These are phyloP conservation scores for Trichoderma arundinaceum DNA, from an alignment of 2,329 filamentous ascomycete genomes.

Conservation along the genomic window DNA sequence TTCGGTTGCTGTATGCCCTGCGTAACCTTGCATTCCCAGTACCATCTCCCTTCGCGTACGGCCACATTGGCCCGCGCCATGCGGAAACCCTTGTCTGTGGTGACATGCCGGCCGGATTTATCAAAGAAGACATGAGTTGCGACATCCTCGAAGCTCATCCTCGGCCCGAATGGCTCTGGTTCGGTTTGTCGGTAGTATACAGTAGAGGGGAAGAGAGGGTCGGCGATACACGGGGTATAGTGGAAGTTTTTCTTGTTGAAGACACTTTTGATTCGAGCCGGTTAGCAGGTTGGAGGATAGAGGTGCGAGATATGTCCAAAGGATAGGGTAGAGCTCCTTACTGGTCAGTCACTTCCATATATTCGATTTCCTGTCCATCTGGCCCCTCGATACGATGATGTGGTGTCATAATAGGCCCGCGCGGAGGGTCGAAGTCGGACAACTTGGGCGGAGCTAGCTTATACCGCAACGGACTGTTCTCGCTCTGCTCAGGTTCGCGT, in stretches of 20 bases:
- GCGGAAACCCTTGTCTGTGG: constrained; percentile 90
- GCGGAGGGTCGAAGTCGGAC: constrained; percentile 65
- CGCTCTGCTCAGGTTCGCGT: constrained; percentile 49
- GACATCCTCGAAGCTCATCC: constrained; percentile 91
- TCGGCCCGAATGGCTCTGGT: constrained; percentile 78
- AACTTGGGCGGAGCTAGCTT: constrained; percentile 68
- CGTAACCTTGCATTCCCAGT: constrained; percentile 91
- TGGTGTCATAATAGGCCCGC: constrained; percentile 61
- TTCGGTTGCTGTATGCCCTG: constrained; percentile 65
- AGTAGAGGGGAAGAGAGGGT: constrained; percentile 83
- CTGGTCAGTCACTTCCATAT: constrained; percentile 70
- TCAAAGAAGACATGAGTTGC: constrained; percentile 86
- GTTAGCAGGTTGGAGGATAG: constrained; percentile 24
- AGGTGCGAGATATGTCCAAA: constrained; percentile 23
- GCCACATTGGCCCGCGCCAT: constrained; percentile 91
- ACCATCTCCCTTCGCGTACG: constrained; percentile 86
- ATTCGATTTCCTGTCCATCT: constrained; percentile 59
- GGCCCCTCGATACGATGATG: constrained; percentile 59
- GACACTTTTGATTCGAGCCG: constrained; percentile 45
- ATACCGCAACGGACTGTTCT: constrained; percentile 63
- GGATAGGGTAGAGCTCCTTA: constrained; percentile 45
- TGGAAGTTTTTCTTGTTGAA: constrained; percentile 77
- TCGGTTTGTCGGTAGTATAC: constrained; percentile 91
- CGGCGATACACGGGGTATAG: constrained; percentile 89
- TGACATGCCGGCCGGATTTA: constrained; percentile 74